These are phyloP conservation scores for Curvularia verruculosa DNA, from an alignment of 2,329 filamentous ascomycete species.

Conservation along the genomic window DNA sequence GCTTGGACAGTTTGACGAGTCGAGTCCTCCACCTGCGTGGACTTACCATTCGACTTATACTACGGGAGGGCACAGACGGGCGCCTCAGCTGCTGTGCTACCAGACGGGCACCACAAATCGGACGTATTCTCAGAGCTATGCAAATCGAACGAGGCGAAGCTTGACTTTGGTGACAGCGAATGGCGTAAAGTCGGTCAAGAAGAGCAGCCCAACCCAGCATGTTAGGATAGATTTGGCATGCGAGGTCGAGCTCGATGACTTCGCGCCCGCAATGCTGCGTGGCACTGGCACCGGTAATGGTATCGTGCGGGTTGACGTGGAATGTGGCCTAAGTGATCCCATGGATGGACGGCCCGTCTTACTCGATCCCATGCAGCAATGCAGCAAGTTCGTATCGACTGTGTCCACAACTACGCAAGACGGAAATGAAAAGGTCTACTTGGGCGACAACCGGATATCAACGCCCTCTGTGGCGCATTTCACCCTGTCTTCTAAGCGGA, in stretches of 20 bases:
- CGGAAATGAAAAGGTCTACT: constrained; percentile 25
- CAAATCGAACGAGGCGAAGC: constrained; percentile 18
- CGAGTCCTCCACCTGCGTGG: constrained; percentile 33
- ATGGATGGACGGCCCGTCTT: constrained; percentile 8
- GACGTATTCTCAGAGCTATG: constrained; percentile 11
- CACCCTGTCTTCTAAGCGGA: constrained; percentile 11
- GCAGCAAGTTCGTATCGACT: neutral
- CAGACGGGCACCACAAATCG: constrained; percentile 8
- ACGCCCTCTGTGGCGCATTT: constrained; percentile 22
- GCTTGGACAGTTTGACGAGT: constrained; percentile 40
- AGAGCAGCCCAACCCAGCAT: constrained; percentile 18
- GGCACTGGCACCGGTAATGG: no score
- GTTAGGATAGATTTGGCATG: constrained; percentile 18
- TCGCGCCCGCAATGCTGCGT: constrained; percentile 13
- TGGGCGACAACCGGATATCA: constrained; percentile 18
- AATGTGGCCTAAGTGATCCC: constrained; percentile 10
- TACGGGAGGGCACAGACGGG: constrained; percentile 30
- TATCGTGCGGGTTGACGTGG: constrained; percentile 16
- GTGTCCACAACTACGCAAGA: constrained; percentile 16
- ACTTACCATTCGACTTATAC: constrained; percentile 40
- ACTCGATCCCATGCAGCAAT: constrained; percentile 5
- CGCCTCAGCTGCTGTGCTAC: constrained; percentile 19
- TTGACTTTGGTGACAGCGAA: constrained; percentile 23
- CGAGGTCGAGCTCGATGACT: constrained; percentile 24
- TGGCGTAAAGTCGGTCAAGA: constrained; percentile 7